These are phyloP conservation scores for Fusarium redolens DNA, from an alignment of 2,329 filamentous ascomycete genomes.

Conservation along the genomic window DNA sequence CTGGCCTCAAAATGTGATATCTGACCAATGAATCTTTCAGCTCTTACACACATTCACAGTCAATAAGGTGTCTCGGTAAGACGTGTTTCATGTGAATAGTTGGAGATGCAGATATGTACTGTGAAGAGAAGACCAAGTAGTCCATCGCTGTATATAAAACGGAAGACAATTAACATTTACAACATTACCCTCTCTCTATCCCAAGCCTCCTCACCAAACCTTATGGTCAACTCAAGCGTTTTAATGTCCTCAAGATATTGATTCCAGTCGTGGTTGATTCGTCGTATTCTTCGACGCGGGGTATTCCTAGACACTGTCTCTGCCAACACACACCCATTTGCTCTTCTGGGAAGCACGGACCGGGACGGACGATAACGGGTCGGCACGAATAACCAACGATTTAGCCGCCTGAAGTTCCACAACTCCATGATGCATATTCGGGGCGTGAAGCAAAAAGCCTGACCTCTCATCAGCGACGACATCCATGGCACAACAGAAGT, in stretches of 20 bases:
- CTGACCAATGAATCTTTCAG: neutral
- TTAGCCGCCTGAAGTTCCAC: neutral
- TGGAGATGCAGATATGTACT: neutral
- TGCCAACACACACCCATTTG: neutral
- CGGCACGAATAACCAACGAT: neutral
- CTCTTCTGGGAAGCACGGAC: neutral
- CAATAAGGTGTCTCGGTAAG: neutral
- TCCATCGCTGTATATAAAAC: neutral
- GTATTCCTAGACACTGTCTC: neutral
- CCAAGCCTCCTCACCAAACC: rapidly evolving
- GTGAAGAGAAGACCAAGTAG: neutral
- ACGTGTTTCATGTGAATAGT: neutral
- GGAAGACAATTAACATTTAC: neutral
- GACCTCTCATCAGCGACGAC: neutral
- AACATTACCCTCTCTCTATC: neutral
- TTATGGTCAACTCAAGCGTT: neutral
- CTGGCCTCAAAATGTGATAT: neutral
- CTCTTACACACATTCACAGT: neutral
- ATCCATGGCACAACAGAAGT: neutral
- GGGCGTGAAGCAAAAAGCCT: neutral
- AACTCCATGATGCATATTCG: neutral
- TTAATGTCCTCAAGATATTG: too few species aligned
- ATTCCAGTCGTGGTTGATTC: too few species aligned
- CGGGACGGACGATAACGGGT: rapidly evolving
- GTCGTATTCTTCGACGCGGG: neutral